Conservation (phyloP, 129 eudicot genomes). For the Kitagawia praeruptora region DNA sequence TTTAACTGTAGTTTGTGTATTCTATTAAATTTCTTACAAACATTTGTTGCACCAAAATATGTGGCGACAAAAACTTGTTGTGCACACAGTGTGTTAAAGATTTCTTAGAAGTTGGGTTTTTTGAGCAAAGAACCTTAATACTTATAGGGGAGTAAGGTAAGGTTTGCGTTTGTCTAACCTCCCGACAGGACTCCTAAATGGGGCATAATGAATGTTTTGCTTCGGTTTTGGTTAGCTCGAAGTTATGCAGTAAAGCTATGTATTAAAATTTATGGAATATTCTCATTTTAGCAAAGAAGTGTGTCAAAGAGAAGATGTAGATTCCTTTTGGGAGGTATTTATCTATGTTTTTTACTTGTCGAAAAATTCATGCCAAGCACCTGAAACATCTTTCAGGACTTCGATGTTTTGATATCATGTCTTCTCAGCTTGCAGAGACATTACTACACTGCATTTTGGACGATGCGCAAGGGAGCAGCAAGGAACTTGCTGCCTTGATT, state of each 20-base stretch:
- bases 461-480: conserved; percentile 52
- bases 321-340: background rate
- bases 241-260: background rate
- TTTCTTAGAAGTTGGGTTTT: background rate
- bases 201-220: background rate
- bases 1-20: background rate
- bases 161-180: background rate
- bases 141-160: background rate
- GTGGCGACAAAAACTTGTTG: background rate
- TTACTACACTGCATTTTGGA: conserved; percentile 83
- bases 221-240: background rate
- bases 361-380: background rate
- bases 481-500: background rate
- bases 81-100: background rate
- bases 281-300: too few species aligned
- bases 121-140: too few species aligned
- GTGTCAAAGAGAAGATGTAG: background rate
- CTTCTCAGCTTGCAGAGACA: conserved; percentile 53
- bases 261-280: too few species aligned
- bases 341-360: background rate
- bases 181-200: background rate
- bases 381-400: background rate
- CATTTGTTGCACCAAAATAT: background rate
- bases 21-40: background rate
- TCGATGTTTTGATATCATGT: background rate